Evolutionary conservation across 306 rosid species (phyloP), one percentile per base, ranked within the genome.

Genomic region (Senna tora): DNA sequence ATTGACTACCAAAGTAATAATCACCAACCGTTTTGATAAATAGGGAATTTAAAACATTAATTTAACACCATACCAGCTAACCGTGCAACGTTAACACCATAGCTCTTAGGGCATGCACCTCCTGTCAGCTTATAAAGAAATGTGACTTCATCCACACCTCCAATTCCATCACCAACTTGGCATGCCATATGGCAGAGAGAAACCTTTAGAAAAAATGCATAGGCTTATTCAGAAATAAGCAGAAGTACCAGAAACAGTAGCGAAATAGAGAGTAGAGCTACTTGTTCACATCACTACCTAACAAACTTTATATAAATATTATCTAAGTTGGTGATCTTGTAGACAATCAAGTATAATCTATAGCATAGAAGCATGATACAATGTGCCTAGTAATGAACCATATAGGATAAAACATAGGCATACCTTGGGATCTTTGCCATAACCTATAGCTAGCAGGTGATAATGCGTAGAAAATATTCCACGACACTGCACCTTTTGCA

Each of bases 51-150:
- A 72, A 50, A 73, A 38, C 45, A 22, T 51, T 8, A 73, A 79
- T 34, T 59, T 19, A 51, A 6, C 9, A 7, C 11, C 85, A 50
- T 86, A 91, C 96, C 96, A 65, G 99, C 99, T 85, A 95, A 68
- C 60, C 92, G 92, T 17, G 99, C 96, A 76, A 95, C 91, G 64
- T 91, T 91, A 73, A 91, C 96, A 54, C 96, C 99, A 85, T 91
- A 95, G 87, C 99, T 91, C 85, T 89, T 95, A 63, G 99, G 99
- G 79, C 99, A 95, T 41, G 96, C 89, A 80, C 97, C 97, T 2
- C 75, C 73, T 10, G 86, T 89, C 82, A 91, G 72, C 83, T 89
- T 87, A 75, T 95, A 89, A 65, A 95, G 99, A 83, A 95, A 95
- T 73, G 93, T 91, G 62, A 95, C 97, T 82, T 95, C 96, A 32